Evolutionary conservation across 495 filamentous ascomycete genomes (phyloP), one percentile per base, ranked within the genome.

Genomic region (Margaritispora aquatica): DNA sequence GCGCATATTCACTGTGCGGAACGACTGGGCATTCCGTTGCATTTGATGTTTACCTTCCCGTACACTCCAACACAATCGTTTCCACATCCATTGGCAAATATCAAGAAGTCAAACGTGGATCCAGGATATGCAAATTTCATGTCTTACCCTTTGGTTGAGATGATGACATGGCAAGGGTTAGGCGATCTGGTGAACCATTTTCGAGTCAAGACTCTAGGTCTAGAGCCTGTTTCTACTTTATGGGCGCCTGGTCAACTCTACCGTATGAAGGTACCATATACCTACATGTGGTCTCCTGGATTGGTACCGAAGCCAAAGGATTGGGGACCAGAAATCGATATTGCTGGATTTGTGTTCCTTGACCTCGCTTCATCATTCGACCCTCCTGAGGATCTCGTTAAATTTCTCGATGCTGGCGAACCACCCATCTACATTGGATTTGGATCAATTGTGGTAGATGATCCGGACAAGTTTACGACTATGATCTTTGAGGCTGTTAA

Each of bases 61-160:
- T 87, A 84, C 62, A 85, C 80, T 9, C 81, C 84, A 0, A 90
- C 87, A 0, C 79, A 79, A 56, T 77, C 81, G 5, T 89, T 90
- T 60, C 85, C 87, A 1, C 87, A 90, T 63, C 87, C 87, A 2
- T 71, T 90, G 26, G 87, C 87, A 31, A 88, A 84, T 61, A 82
- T 89, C 49, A 80, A 82, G 55, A 80, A 76, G 36, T 77, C 75
- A 15, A 85, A 87, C 63, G 77, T 84, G 2, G 80, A 84, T 55
- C 73, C 77, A 8, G 77, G 73, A 51, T 85, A 84, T 58, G 82
- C 84, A 5, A 91, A 90, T 72, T 88, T 89, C 62, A 82, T 90
- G 54, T 82, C 80, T 10, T 91, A 90, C 65, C 82, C 86, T 1
- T 72, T 90, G 34, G 86, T 87, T 15, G 84, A 87, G 48, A 57